Percentiles rank a stretch among this genome's conserved stretches.
phyloP scores from a whole-genome alignment of 805 yeast genomes.

The Torulaspora delbrueckii region DNA sequence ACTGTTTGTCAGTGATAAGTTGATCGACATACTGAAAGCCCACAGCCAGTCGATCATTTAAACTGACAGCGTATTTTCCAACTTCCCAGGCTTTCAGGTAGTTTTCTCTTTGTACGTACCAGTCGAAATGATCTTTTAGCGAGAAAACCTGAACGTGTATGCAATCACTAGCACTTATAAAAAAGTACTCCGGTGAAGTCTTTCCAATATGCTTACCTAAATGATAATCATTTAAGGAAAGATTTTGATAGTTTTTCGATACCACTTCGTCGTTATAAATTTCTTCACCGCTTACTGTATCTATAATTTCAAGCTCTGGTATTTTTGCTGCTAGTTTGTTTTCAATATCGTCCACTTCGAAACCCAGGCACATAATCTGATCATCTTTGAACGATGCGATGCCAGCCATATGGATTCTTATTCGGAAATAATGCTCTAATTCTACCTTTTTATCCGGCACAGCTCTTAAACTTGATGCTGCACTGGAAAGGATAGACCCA shows the following conservation, averaged over 20 bases:
- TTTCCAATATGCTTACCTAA: conserved; percentile 47
- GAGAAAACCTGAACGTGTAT: conserved; percentile 70
- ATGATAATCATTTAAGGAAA: conserved; percentile 79
- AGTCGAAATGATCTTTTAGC: conserved; percentile 60
- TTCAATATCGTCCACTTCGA: conserved; percentile 10
- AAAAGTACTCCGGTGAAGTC: conserved; percentile 45
- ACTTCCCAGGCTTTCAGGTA: conserved; percentile 76
- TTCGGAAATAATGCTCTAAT: conserved; percentile 36
- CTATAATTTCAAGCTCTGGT: conserved; percentile 74
- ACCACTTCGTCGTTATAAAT: conserved; percentile 75
- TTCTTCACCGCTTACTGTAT: conserved; percentile 62
- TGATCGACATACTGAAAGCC: conserved; percentile 53
- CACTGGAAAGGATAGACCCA: conserved; percentile 36
- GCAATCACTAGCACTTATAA: conserved; percentile 78
- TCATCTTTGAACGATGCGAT: conserved; percentile 72
- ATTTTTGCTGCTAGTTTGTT: conserved; percentile 47
- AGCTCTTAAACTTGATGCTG: conserved; percentile 46
- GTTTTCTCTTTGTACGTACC: conserved; percentile 56
- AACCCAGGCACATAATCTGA: conserved; percentile 44
- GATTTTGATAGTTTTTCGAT: conserved; percentile 47
- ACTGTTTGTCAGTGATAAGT: conserved; percentile 41
- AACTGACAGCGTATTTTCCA: conserved; percentile 52
- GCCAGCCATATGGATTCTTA: conserved; percentile 61
- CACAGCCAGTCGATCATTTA: conserved; percentile 47
- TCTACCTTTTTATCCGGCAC: conserved; percentile 40